Conservation (phyloP, 345 rosid genomes). For the Psidium guajava region DNA sequence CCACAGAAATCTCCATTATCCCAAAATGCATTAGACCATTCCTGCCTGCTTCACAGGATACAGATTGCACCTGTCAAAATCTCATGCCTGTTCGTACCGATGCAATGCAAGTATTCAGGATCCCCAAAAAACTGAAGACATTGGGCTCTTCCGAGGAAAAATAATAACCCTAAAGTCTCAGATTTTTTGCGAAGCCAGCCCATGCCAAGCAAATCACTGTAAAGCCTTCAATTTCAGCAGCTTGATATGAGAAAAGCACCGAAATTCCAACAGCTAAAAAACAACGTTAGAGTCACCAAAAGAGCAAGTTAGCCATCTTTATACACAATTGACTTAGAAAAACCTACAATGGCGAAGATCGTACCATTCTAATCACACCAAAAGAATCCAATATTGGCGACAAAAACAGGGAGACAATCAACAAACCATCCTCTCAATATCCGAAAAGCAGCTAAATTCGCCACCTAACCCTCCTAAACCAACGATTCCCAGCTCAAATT, state of each 20-base stretch:
- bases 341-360: background rate
- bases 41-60: background rate
- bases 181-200: background rate
- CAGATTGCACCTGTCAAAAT: background rate
- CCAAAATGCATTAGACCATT: background rate
- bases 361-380: background rate
- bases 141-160: background rate
- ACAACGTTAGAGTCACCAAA: background rate
- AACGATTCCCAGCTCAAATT: background rate
- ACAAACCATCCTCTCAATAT: background rate
- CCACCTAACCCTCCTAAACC: background rate
- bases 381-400: background rate
- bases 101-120: background rate
- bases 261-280: background rate
- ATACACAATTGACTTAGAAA: background rate
- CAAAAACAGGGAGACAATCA: background rate
- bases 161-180: background rate
- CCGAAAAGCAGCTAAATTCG: background rate
- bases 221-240: background rate
- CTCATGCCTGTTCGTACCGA: background rate
- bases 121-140: background rate
- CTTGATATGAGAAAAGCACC: background rate
- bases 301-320: background rate
- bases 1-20: background rate
- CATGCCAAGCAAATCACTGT: background rate